These are phyloP conservation scores for Yarrowia bubula DNA, from an alignment of 805 yeast species.

Conservation along the genomic window DNA sequence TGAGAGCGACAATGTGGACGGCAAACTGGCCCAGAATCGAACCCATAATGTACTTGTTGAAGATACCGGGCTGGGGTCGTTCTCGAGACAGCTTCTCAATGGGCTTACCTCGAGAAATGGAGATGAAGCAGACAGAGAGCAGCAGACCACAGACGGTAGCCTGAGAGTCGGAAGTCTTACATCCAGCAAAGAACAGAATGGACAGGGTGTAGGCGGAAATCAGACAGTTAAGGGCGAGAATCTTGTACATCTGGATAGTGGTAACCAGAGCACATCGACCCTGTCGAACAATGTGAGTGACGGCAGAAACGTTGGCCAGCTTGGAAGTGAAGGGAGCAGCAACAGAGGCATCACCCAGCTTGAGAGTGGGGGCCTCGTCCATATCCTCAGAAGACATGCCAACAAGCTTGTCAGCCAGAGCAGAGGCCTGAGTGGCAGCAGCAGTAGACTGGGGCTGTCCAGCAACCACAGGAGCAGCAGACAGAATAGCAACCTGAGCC, in stretches of 20 bases:
- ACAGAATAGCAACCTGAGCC: constrained; percentile 44
- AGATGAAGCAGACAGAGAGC: constrained; percentile 89
- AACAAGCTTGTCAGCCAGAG: constrained; percentile 65
- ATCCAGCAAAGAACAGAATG: constrained; percentile 93
- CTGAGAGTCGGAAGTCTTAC: constrained; percentile 96
- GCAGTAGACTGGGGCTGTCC: constrained; percentile 38
- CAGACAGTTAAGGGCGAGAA: constrained; percentile 92
- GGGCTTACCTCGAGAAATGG: constrained; percentile 92
- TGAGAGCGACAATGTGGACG: constrained; percentile 76
- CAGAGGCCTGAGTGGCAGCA: constrained; percentile 41
- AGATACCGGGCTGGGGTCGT: constrained; percentile 97
- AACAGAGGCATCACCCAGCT: constrained; percentile 97
- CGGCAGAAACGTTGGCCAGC: constrained; percentile 85
- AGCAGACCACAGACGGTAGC: constrained; percentile 94
- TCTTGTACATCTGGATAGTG: constrained; percentile 98
- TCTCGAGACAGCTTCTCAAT: constrained; percentile 83
- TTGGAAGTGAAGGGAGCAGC: constrained; percentile 99
- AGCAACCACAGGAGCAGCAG: constrained; percentile 42
- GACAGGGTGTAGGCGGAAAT: constrained; percentile 94
- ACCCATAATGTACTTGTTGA: constrained; percentile 95
- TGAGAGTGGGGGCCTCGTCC: constrained; percentile 84
- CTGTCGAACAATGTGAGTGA: constrained; percentile 90
- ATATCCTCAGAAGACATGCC: constrained; percentile 53
- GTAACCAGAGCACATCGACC: constrained; percentile 98
- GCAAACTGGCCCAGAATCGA: constrained; percentile 96